Evolutionary conservation across 305 asterid genomes (phyloP).

Genomic region (Fraxinus dipetala): DNA sequence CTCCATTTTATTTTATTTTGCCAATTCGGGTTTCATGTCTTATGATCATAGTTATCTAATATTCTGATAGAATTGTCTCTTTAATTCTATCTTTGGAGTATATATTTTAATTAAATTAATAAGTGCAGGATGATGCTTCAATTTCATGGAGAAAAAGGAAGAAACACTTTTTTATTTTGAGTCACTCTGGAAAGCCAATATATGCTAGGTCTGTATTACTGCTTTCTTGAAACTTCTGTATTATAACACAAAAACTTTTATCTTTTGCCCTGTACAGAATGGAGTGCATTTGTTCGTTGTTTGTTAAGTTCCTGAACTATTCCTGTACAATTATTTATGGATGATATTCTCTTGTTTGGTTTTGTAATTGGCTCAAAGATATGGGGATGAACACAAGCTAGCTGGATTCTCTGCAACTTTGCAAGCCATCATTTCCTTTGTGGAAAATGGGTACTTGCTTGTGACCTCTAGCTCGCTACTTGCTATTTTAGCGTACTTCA

Average conservation of each 20-base stretch:
- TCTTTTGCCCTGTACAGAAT: not conserved
- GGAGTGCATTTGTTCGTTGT: conserved; percentile 8
- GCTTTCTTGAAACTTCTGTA: not conserved
- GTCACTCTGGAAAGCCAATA: conserved; percentile 95
- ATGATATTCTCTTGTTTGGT: conserved; percentile 16
- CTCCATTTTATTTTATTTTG: not conserved
- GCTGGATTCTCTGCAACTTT: conserved; percentile 99
- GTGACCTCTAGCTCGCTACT: conserved; percentile 13
- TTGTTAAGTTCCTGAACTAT: conserved; percentile 6
- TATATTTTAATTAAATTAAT: conserved; percentile 29
- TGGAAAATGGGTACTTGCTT: conserved; percentile 78
- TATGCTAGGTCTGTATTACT: conserved; percentile 69
- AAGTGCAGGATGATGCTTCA: conserved; percentile 88
- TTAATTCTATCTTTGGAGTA: not conserved
- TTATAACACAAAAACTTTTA: conserved; percentile 3
- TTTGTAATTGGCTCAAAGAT: conserved; percentile 43
- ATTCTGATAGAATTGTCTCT: conserved; percentile 7
- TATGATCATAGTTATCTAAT: not conserved
- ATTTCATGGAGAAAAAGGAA: conserved; percentile 96
- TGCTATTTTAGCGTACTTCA: not conserved
- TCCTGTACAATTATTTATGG: not conserved
- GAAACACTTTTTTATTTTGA: conserved; percentile 92
- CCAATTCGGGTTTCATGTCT: not conserved
- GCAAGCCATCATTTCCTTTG: conserved; percentile 98
- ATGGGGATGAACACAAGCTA: conserved; percentile 96